These are phyloP conservation scores for Metschnikowia lochheadii DNA, from an alignment of 805 yeast genomes.

Conservation along the genomic window DNA sequence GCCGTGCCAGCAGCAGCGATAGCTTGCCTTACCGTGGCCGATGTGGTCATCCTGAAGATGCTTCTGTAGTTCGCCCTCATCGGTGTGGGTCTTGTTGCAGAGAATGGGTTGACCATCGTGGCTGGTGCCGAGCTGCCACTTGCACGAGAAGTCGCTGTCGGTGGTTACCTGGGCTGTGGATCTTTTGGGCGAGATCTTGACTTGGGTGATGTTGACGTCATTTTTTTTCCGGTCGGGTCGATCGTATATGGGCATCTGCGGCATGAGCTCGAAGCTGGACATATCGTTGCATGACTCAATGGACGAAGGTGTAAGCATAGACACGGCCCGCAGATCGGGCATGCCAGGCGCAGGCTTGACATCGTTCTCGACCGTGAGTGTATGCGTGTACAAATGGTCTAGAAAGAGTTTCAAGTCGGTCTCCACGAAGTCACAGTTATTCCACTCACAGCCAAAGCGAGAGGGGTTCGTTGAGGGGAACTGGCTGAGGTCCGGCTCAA, in stretches of 20 bases:
- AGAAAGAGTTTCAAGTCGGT: conserved; percentile 50
- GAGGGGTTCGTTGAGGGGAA: conserved; percentile 6
- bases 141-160: conserved; percentile 41
- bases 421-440: conserved; percentile 58
- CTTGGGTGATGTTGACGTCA: conserved; percentile 29
- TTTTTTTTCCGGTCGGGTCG: neutral
- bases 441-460: conserved; percentile 66
- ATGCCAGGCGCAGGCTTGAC: neutral
- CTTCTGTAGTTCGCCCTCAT: conserved; percentile 60
- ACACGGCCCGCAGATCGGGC: neutral
- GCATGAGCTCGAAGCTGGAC: neutral
- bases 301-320: conserved; percentile 6
- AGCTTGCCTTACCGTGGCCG: conserved; percentile 65
- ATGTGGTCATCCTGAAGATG: conserved; percentile 71
- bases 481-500: neutral
- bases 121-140: conserved; percentile 36
- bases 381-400: conserved; percentile 46
- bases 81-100: conserved; percentile 50
- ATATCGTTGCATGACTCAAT: neutral
- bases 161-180: conserved; percentile 1
- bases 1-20: conserved; percentile 72
- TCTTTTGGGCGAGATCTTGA: conserved; percentile 30
- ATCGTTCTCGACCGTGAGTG: conserved; percentile 5
- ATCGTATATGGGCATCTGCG: neutral
- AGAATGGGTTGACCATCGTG: conserved; percentile 26